phyloP scores from a whole-genome alignment of 352 stramenopile genomes.

The Globisporangium cystogenes region DNA sequence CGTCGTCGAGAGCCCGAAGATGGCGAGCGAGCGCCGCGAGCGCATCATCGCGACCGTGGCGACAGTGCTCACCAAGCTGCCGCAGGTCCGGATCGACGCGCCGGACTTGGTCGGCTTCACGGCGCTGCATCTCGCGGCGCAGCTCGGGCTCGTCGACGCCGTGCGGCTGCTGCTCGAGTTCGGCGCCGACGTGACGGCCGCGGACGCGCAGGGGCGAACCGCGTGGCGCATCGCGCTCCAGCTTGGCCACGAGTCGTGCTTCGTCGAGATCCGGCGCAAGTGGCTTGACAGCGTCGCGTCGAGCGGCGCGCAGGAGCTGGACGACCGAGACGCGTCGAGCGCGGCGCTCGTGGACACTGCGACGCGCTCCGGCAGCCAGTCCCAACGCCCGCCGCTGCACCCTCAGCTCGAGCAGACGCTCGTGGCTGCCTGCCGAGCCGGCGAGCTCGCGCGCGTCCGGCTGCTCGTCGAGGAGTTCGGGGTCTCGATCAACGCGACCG shows the following conservation, averaged over 20 bases:
- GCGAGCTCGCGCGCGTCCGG: conserved; percentile 17
- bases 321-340: conserved; percentile 5
- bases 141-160: conserved; percentile 29
- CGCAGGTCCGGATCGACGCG: conserved; percentile 28
- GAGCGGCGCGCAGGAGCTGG: not conserved
- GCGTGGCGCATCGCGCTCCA: conserved; percentile 59
- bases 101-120: conserved; percentile 58
- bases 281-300: conserved; percentile 32
- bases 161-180: conserved; percentile 38
- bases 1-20: conserved; percentile 13
- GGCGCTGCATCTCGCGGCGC: conserved; percentile 43
- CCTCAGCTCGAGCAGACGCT: conserved; percentile 29
- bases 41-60: conserved; percentile 25
- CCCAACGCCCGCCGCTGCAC: conserved; percentile 16
- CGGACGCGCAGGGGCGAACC: conserved; percentile 36
- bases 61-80: conserved; percentile 26
- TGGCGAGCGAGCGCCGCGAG: not conserved
- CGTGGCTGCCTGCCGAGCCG: conserved; percentile 18
- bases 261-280: conserved; percentile 59
- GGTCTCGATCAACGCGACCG: conserved; percentile 27
- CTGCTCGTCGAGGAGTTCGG: conserved; percentile 36
- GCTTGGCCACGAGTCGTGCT: conserved; percentile 43
- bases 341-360: conserved; percentile 12
- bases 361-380: conserved; percentile 1
- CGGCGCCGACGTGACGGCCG: conserved; percentile 38